Percentiles rank a stretch among this genome's conserved stretches.
phyloP scores from a whole-genome alignment of 2,329 filamentous ascomycete genomes.

The Myriosclerotinia curreyana region DNA sequence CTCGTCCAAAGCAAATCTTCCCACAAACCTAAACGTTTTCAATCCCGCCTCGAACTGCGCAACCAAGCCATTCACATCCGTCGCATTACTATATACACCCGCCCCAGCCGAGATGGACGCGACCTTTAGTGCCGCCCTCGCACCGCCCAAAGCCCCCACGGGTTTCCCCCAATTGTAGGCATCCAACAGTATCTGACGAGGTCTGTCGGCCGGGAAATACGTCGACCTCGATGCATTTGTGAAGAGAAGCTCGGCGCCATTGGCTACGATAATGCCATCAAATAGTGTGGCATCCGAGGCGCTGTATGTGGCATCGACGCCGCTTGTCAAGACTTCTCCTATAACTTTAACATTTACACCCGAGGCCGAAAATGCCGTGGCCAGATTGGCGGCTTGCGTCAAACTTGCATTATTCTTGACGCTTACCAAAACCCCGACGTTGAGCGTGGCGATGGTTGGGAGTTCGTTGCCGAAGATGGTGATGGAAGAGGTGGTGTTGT shows the following conservation, averaged over 20 bases:
- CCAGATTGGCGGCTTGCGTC: constrained; percentile 50
- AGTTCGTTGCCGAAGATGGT: constrained; percentile 58
- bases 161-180: constrained; percentile 70
- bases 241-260: constrained; percentile 55
- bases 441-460: constrained; percentile 59
- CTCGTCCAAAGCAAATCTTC: constrained; percentile 58
- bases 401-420: constrained; percentile 39
- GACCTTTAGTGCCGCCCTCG: not conserved
- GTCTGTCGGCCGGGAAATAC: constrained; percentile 62
- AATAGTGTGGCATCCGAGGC: constrained; percentile 60
- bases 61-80: constrained; percentile 39
- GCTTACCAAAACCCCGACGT: constrained; percentile 57
- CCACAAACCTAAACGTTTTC: constrained; percentile 62
- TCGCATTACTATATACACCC: constrained; percentile 10
- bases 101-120: not conserved
- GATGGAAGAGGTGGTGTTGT: constrained; percentile 61
- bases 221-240: constrained; percentile 44
- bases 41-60: constrained; percentile 55
- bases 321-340: constrained; percentile 53
- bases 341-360: constrained; percentile 60
- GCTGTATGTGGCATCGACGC: constrained; percentile 63
- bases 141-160: constrained; percentile 43
- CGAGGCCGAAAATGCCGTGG: constrained; percentile 46
- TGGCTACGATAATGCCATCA: constrained; percentile 59
- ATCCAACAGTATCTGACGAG: constrained; percentile 59